phyloP scores from a whole-genome alignment of 768 basidiomycete species.

The Collybiopsis luxurians region DNA sequence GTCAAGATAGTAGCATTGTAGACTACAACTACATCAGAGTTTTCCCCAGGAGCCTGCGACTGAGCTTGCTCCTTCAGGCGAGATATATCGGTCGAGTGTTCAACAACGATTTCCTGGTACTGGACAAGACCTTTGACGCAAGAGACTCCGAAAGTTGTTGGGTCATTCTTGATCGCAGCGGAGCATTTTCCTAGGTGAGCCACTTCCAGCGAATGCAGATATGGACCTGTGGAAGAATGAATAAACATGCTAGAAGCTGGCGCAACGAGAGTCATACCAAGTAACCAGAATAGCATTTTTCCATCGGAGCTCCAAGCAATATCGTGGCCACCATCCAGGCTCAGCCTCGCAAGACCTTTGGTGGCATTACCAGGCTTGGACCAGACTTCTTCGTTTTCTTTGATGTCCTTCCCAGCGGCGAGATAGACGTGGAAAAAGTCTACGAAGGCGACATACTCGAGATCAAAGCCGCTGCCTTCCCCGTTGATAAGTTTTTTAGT shows the following conservation, averaged over 20 bases:
- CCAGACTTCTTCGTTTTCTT: slow-evolving; percentile 51
- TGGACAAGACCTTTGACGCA: slow-evolving; percentile 58
- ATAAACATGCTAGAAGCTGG: background rate
- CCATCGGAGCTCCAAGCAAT: slow-evolving; percentile 64
- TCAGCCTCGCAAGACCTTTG: slow-evolving; percentile 55
- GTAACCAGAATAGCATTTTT: slow-evolving; percentile 67
- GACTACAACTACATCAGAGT: slow-evolving; percentile 52
- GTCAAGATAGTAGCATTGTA: slow-evolving; percentile 69
- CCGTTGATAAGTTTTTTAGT: background rate
- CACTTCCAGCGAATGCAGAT: slow-evolving; percentile 59
- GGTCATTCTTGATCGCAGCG: slow-evolving; percentile 45
- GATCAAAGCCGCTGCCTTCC: slow-evolving; percentile 16
- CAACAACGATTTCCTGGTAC: slow-evolving; percentile 55
- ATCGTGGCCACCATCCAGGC: slow-evolving; percentile 74
- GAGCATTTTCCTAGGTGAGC: slow-evolving; percentile 49
- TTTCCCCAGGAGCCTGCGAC: slow-evolving; percentile 13
- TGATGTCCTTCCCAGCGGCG: slow-evolving; percentile 38
- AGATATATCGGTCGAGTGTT: slow-evolving; percentile 58
- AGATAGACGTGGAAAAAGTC: slow-evolving; percentile 70
- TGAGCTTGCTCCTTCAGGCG: slow-evolving; percentile 55
- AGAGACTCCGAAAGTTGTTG: slow-evolving; percentile 54
- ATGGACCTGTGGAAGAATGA: slow-evolving; percentile 45
- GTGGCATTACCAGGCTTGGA: slow-evolving; percentile 70
- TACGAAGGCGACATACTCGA: slow-evolving; percentile 55
- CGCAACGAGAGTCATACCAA: slow-evolving; percentile 42